Evolutionary conservation across 2,329 filamentous ascomycete genomes (phyloP), one percentile per base, ranked within the genome.

Genomic region (Colletotrichum orbiculare): DNA sequence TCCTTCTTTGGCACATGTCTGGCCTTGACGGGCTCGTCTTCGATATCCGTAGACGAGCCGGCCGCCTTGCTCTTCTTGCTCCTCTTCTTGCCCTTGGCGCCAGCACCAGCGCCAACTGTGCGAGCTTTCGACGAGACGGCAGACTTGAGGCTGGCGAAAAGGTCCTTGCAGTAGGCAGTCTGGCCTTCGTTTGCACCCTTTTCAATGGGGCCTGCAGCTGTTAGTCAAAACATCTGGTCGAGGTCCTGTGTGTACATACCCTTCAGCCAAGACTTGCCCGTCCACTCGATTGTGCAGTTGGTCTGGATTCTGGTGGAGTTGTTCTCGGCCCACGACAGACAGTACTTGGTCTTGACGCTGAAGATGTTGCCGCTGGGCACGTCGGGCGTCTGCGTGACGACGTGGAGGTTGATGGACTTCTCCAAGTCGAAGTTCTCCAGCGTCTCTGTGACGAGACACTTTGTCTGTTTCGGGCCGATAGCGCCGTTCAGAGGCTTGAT

Each of bases 201-300:
- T 76, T 99, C 96, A 71, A 99, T 99, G 2, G 96, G 92, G 68
- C 92, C 94, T 97, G 13, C 47, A 56, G 54, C 17, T 39, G 64
- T 83, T 68, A 82, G 76, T 54, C 64, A 53, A 53, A 33, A 10
- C 15, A 10, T 11, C n/a, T 2, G 39, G 34, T 45, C 17, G 33
- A 53, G 35, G 38, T 7, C 7, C 52, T 34, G 15, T 13, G 41
- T 12, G n/a, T 6, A 74, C 83, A 75, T 82, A 96, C 94, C 93
- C 82, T 96, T 97, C 49, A 99, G 81, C 96, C 96, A 99, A 81
- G 94, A 97, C 84, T 98, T 99, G 71, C 94, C 94, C 4, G 91
- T 90, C 96, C 96, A 99, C 74, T 99, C 96, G 47, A 97, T 92
- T 2, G 89, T 91, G 76, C 93, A 97, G 70, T 91, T 97, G 80